phyloP scores from a whole-genome alignment of 148 eudicot species.

The Fagopyrum esculentum region DNA sequence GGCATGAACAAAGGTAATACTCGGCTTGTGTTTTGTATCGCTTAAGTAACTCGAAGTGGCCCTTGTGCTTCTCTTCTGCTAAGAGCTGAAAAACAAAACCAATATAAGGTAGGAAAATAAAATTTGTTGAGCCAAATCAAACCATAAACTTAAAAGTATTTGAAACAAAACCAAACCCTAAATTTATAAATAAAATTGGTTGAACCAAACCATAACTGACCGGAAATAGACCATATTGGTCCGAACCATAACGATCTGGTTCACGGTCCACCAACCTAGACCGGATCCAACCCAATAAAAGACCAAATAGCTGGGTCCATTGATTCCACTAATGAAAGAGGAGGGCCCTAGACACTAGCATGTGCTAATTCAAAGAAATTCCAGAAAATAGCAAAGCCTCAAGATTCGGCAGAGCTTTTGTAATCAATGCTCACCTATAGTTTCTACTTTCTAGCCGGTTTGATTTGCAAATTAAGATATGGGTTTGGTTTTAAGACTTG shows the following conservation, averaged over 20 bases:
- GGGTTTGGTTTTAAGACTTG: too few relatives aligned
- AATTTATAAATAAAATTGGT: background rate
- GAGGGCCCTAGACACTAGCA: background rate
- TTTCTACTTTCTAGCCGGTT: too few relatives aligned
- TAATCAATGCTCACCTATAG: background rate
- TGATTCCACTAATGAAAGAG: background rate
- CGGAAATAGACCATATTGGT: too few relatives aligned
- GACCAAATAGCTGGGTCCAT: background rate
- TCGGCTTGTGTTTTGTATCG: slow-evolving; percentile 53
- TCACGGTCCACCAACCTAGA: too few relatives aligned
- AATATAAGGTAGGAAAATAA: too few relatives aligned
- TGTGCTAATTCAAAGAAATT: background rate
- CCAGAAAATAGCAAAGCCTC: background rate
- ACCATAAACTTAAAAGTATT: too few relatives aligned
- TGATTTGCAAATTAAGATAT: too few relatives aligned
- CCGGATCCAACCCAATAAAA: too few relatives aligned
- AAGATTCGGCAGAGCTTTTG: background rate
- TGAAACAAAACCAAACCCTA: background rate
- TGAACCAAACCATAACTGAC: background rate
- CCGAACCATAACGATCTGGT: too few relatives aligned
- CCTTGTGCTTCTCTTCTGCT: slow-evolving; percentile 30
- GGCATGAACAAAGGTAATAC: slow-evolving; percentile 60
- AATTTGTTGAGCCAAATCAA: background rate
- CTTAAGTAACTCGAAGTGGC: slow-evolving; percentile 28
- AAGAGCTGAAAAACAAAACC: slow-evolving; percentile 31